Percentiles rank a stretch among this genome's conserved stretches.
Conservation (phyloP, 495 filamentous ascomycete genomes). For the Aspergillus saccharolyticus region DNA sequence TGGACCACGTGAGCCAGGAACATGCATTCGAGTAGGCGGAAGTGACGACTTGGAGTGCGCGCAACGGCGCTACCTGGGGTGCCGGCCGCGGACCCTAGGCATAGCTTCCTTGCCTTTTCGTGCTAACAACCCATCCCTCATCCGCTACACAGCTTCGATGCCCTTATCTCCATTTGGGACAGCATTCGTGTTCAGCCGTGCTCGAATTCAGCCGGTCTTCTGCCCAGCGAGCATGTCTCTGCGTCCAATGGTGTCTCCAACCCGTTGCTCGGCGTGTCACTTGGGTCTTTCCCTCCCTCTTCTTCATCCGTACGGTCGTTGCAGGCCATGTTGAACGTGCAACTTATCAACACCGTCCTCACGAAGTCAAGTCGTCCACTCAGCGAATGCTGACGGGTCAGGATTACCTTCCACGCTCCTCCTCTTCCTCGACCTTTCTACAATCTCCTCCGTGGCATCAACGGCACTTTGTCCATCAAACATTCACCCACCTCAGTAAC, state of each 20-base stretch:
- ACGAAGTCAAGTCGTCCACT: background rate
- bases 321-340: constrained; percentile 1
- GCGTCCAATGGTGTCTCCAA: background rate
- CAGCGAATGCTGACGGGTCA: background rate
- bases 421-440: background rate
- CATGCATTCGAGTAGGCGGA: background rate
- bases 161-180: background rate
- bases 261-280: background rate
- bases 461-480: background rate
- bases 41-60: background rate
- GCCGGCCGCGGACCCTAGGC: background rate
- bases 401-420: background rate
- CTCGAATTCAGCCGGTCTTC: background rate
- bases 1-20: background rate
- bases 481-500: background rate
- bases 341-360: background rate
- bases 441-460: background rate
- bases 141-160: background rate
- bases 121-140: background rate
- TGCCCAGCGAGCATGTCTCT: background rate
- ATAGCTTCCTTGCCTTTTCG: background rate
- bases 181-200: background rate
- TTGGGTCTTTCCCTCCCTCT: background rate
- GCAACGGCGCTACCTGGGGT: background rate
- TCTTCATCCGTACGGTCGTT: background rate